These are phyloP conservation scores for Eucalyptus albens DNA, from an alignment of 345 rosid genomes.

Conservation along the genomic window DNA sequence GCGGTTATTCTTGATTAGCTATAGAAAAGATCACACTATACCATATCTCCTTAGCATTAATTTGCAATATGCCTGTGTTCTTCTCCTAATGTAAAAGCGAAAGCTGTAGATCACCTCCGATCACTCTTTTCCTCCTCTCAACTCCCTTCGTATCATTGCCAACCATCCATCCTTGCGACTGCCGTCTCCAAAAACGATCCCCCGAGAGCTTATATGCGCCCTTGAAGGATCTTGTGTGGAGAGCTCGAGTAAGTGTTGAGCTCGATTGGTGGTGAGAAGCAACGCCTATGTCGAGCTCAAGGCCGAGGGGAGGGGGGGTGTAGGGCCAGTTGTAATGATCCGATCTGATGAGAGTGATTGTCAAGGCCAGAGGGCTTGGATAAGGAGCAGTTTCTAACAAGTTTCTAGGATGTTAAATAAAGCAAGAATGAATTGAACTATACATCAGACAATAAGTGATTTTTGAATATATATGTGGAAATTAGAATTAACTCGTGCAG, in stretches of 20 bases:
- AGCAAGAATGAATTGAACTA: too few species aligned
- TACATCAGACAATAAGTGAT: accelerated
- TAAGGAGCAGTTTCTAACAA: too few species aligned
- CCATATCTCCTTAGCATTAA: not conserved
- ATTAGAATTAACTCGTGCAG: accelerated
- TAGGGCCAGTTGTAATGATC: too few species aligned
- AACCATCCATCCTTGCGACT: not conserved
- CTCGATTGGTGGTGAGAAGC: not conserved
- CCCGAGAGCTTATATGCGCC: not conserved
- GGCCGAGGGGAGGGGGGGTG: not conserved
- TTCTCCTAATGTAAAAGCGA: not conserved
- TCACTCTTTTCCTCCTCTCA: not conserved
- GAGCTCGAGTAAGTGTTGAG: not conserved
- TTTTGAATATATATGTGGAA: too few species aligned
- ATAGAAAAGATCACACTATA: not conserved
- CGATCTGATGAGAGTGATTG: too few species aligned
- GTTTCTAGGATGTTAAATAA: too few species aligned
- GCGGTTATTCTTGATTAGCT: not conserved
- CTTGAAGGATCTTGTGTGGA: not conserved
- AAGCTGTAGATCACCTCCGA: not conserved
- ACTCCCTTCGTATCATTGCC: not conserved
- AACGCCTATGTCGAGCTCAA: too few species aligned
- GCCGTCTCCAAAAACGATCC: not conserved
- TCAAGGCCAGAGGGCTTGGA: accelerated
- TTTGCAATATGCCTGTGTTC: not conserved